These are phyloP conservation scores for Herpomyces periplanetae DNA, from an alignment of 2,329 filamentous ascomycete species.

Conservation along the genomic window DNA sequence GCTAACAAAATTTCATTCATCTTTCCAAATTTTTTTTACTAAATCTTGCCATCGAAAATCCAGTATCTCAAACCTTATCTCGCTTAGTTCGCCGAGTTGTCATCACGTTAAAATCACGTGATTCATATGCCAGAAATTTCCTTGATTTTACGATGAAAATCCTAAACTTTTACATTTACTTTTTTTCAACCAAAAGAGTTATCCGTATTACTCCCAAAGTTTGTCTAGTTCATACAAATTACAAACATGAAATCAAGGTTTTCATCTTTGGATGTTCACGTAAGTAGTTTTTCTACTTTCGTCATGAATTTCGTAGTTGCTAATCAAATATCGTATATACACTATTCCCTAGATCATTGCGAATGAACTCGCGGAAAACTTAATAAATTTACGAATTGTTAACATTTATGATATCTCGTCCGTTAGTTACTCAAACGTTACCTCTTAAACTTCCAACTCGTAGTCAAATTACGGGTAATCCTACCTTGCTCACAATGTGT, in stretches of 20 bases:
- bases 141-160: too few species aligned
- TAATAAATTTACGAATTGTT: conserved; percentile 39
- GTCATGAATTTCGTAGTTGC: conserved; percentile 1
- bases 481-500: conserved; percentile 1
- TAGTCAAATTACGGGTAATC: background rate
- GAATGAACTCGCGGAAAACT: conserved; percentile 42
- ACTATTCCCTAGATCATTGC: conserved; percentile 34
- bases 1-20: too few species aligned
- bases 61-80: too few species aligned
- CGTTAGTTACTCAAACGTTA: conserved; percentile 7
- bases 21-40: too few species aligned
- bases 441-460: background rate
- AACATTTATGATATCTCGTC: conserved; percentile 91
- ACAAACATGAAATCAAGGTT: conserved; percentile 36
- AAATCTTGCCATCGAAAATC: too few species aligned
- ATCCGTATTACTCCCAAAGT: too few species aligned
- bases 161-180: too few species aligned
- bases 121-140: too few species aligned
- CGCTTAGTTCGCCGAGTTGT: too few species aligned
- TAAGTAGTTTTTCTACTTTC: conserved; percentile 6
- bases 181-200: too few species aligned
- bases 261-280: conserved; percentile 38
- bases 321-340: conserved; percentile 1
- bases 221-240: too few species aligned
- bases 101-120: too few species aligned